Evolutionary conservation across 305 asterid genomes (phyloP), one percentile per base, ranked within the genome.

Genomic region (Plantago coronopus): DNA sequence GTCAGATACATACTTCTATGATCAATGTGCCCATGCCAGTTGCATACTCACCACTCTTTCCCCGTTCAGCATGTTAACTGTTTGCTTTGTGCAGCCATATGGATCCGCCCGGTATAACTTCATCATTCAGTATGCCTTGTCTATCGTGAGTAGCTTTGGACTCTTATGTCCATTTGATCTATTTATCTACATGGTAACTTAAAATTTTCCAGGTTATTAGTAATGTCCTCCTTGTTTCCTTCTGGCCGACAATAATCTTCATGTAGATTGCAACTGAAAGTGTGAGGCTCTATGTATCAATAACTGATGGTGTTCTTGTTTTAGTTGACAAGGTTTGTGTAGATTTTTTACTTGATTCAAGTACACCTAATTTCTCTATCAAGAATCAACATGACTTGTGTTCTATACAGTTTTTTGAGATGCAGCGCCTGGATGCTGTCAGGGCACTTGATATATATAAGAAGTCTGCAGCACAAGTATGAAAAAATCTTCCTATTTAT

Each of bases 181-280:
- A 46, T 14, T 61, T 31, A 13, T 60, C 44, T 38, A 55, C 16
- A 47, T 11, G 44, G 40, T 6, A 34, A 34, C 40, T 34, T 34
- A 7, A 34, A 6, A 34, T 34, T 34, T 27, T 27, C 31, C 31
- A n/a, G n/a, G n/a, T n/a, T 3, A 27, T 27, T 8, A 29, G 17
- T 63, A 56, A 31, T 20, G 57, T 68, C 20, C 45, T 47, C 65
- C 48, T 37, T 59, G 48, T 66, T 17, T 58, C 37, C 65, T 42
- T 67, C 38, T 48, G 38, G 57, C 54, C 57, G 40, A 22, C 29
- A 62, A 59, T 59, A 44, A 67, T 77, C 49, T 71, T 44, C 61
- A 71, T 42, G 4, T 73, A 89, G 96, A 84, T 89, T 67, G 91
- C 87, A n/a, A 78, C 83, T 62, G 95, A 89, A 76, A 86, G 97